A percentile compares a stretch with the other conserved stretches of the same genome.
Conservation (phyloP, 352 stramenopile genomes). For the Pythium aphanidermatum region DNA sequence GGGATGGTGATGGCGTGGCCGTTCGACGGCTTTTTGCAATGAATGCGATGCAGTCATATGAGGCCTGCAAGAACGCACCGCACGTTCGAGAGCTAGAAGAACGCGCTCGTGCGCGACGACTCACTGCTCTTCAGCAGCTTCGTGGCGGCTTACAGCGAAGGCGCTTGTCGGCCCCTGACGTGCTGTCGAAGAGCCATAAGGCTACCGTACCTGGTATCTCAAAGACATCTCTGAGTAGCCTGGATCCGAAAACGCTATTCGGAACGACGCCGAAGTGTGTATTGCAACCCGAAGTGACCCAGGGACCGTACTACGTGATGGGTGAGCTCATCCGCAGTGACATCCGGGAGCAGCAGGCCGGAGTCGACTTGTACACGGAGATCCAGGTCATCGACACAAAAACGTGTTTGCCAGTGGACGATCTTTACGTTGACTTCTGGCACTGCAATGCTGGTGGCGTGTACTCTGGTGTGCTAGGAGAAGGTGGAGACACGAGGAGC, state of each 20-base stretch:
- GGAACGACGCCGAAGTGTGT: background rate
- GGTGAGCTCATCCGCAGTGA: conserved; percentile 1
- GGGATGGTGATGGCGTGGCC: too few species aligned
- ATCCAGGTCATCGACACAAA: conserved; percentile 2
- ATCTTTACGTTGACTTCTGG: conserved; percentile 7
- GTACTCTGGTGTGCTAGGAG: conserved; percentile 1
- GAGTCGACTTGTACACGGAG: background rate
- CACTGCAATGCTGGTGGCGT: conserved; percentile 6
- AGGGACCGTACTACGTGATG: conserved; percentile 3
- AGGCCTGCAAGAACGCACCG: too few species aligned
- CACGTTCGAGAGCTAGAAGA: too few species aligned
- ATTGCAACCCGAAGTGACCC: conserved; percentile 1
- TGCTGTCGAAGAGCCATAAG: conserved; percentile 2
- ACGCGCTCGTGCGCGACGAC: too few species aligned
- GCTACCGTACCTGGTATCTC: background rate
- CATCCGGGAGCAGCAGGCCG: conserved; percentile 1
- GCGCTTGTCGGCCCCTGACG: too few species aligned
- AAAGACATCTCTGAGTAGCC: background rate
- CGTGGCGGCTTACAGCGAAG: too few species aligned
- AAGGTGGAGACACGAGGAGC: background rate
- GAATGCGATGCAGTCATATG: too few species aligned
- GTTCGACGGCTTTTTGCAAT: too few species aligned
- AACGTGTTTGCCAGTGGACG: background rate
- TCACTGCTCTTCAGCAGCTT: too few species aligned
- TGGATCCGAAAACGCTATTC: background rate